Conservation (phyloP, 2,329 filamentous ascomycete genomes). For the Fusarium ambrosium region DNA sequence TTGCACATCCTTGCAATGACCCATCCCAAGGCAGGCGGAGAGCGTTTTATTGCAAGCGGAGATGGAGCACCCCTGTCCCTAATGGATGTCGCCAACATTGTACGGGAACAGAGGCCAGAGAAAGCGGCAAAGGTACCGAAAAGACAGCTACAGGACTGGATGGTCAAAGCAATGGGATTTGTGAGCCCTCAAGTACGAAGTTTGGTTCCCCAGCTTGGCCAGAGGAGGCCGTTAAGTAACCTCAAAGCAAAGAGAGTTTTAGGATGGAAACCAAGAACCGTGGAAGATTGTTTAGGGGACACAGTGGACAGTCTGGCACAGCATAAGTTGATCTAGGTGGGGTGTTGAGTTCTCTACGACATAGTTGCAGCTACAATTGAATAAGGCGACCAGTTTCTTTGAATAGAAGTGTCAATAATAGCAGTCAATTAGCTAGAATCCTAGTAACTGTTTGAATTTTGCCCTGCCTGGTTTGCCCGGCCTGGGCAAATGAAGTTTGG, state of each 20-base stretch:
- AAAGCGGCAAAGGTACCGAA: background rate
- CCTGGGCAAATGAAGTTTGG: background rate
- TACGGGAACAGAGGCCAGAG: background rate
- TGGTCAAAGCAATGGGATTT: background rate
- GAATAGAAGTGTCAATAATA: background rate
- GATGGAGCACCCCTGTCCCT: background rate
- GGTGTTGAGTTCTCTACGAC: background rate
- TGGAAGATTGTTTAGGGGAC: background rate
- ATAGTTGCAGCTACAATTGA: background rate
- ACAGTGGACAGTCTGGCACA: background rate
- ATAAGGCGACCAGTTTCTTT: background rate
- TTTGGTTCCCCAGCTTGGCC: constrained; percentile 1
- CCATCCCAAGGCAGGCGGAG: background rate
- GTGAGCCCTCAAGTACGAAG: background rate
- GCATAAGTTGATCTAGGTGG: background rate
- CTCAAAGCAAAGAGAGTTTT: background rate
- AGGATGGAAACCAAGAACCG: background rate
- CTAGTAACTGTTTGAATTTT: background rate
- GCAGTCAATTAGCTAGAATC: background rate
- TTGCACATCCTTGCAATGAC: constrained; percentile 3
- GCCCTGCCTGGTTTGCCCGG: background rate
- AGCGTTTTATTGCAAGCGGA: background rate
- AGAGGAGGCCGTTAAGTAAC: background rate
- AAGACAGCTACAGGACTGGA: background rate
- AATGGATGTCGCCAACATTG: background rate